phyloP scores from a whole-genome alignment of 2,329 filamentous ascomycete genomes.

The Chrysoporthe deuterocubensis region DNA sequence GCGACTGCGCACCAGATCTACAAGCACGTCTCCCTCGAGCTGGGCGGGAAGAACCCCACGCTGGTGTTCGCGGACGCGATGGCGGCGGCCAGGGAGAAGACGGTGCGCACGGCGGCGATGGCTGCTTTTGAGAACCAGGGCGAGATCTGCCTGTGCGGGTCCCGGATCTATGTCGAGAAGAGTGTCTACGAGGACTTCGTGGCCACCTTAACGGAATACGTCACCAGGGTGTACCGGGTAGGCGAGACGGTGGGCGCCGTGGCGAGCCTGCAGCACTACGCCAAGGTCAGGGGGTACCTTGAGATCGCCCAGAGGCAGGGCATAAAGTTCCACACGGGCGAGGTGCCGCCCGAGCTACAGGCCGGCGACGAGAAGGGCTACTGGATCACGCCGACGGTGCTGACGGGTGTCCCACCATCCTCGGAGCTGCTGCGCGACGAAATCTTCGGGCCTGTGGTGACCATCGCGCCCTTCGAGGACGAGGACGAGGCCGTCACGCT shows the following conservation, averaged over 20 bases:
- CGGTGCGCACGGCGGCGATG: slow-evolving; percentile 50
- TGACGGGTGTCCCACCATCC: slow-evolving; percentile 34
- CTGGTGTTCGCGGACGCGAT: slow-evolving; percentile 54
- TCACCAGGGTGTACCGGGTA: slow-evolving; percentile 31
- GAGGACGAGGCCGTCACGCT: slow-evolving; percentile 35
- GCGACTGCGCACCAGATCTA: slow-evolving; percentile 38
- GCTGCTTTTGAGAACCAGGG: slow-evolving; percentile 41
- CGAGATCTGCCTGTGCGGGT: slow-evolving; percentile 43
- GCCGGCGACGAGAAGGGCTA: slow-evolving; percentile 31
- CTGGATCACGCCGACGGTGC: slow-evolving; percentile 36
- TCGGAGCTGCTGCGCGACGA: slow-evolving; percentile 43
- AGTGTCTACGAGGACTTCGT: slow-evolving; percentile 47
- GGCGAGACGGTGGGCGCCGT: slow-evolving; percentile 36
- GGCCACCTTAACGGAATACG: slow-evolving; percentile 31
- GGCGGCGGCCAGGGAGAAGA: slow-evolving; percentile 52
- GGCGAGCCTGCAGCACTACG: slow-evolving; percentile 37
- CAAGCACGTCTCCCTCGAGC: slow-evolving; percentile 39
- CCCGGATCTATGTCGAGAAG: slow-evolving; percentile 56
- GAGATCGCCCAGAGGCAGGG: slow-evolving; percentile 33
- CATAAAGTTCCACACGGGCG: slow-evolving; percentile 33
- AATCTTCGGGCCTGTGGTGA: slow-evolving; percentile 48
- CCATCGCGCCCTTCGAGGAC: slow-evolving; percentile 41
- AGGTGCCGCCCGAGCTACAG: slow-evolving; percentile 29
- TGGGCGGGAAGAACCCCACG: slow-evolving; percentile 57
- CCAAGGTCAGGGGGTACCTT: slow-evolving; percentile 36